phyloP scores from a whole-genome alignment of 768 basidiomycete species.

The Russula lepida region DNA sequence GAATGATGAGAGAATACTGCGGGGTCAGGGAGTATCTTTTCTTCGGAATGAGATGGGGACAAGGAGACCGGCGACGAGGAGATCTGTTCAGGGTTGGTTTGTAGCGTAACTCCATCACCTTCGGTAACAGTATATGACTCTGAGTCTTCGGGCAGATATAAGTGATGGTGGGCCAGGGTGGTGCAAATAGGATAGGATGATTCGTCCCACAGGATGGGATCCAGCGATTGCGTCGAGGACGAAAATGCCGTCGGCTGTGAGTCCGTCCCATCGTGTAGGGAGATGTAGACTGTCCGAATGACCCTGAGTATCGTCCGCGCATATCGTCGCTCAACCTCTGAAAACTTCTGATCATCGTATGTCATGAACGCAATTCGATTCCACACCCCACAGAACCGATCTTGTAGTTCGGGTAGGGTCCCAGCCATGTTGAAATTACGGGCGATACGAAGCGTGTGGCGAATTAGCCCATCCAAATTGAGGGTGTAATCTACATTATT shows the following conservation, averaged over 20 bases:
- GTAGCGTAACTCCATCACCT: background rate
- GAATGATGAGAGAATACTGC: background rate
- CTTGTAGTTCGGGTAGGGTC: slow-evolving; percentile 12
- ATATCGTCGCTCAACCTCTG: slow-evolving; percentile 12
- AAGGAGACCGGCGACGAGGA: background rate
- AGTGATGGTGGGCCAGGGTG: slow-evolving; percentile 3
- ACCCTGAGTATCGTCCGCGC: slow-evolving; percentile 13
- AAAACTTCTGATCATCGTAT: background rate
- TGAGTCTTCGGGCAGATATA: background rate
- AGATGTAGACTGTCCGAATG: slow-evolving; percentile 10
- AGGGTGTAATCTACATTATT: background rate
- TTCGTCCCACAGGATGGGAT: slow-evolving; percentile 14
- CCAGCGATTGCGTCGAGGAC: slow-evolving; percentile 8
- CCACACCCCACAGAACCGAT: slow-evolving; percentile 9
- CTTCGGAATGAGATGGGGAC: background rate
- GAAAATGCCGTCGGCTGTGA: slow-evolving; percentile 10
- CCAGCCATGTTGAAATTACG: slow-evolving; percentile 2
- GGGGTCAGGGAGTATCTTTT: background rate
- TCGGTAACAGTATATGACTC: background rate
- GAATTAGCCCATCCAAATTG: slow-evolving; percentile 5
- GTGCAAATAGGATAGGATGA: slow-evolving; percentile 6
- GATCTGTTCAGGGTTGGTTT: background rate
- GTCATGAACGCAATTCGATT: slow-evolving; percentile 7
- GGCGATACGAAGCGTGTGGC: slow-evolving; percentile 9
- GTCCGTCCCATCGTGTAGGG: slow-evolving; percentile 16